Percentiles rank a stretch among this genome's conserved stretches.
These are phyloP conservation scores for Sinapis alba DNA, from an alignment of 441 rosid species.

Conservation along the genomic window DNA sequence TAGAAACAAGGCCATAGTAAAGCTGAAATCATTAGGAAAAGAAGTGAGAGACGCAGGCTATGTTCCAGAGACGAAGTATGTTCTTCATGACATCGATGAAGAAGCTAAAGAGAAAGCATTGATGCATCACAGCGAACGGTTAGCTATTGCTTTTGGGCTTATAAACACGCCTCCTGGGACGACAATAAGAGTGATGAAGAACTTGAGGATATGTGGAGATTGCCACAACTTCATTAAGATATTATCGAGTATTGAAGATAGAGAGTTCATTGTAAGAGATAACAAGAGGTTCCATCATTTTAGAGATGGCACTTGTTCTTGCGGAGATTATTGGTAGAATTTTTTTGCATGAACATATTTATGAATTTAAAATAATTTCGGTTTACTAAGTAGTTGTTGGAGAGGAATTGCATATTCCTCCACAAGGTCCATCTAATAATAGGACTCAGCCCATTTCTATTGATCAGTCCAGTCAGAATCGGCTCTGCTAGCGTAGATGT, in stretches of 20 bases:
- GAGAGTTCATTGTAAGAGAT: too few relatives aligned
- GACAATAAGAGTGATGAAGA: constrained; percentile 59
- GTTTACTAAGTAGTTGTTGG: too few relatives aligned
- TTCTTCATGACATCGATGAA: constrained; percentile 61
- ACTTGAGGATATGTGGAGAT: constrained; percentile 59
- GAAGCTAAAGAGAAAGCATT: constrained; percentile 69
- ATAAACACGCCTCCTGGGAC: constrained; percentile 45
- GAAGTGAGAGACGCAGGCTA: constrained; percentile 56
- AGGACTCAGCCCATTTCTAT: too few relatives aligned
- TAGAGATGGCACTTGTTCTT: too few relatives aligned
- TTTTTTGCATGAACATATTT: too few relatives aligned
- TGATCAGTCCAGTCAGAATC: too few relatives aligned
- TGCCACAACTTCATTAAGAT: constrained; percentile 66
- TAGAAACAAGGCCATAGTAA: constrained; percentile 32
- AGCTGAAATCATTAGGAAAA: constrained; percentile 31
- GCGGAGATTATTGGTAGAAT: too few relatives aligned
- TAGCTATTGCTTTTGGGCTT: constrained; percentile 68
- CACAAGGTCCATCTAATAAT: too few relatives aligned
- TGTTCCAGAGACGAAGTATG: constrained; percentile 58
- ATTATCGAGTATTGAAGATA: not conserved
- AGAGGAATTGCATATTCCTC: too few relatives aligned
- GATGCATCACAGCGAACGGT: constrained; percentile 62
- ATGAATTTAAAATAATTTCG: too few relatives aligned
- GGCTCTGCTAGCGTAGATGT: too few relatives aligned
- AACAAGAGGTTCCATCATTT: too few relatives aligned